Base-by-base conservation (phyloP, 2,329 filamentous ascomycete genomes). In the Verticillium nubilum region DNA sequence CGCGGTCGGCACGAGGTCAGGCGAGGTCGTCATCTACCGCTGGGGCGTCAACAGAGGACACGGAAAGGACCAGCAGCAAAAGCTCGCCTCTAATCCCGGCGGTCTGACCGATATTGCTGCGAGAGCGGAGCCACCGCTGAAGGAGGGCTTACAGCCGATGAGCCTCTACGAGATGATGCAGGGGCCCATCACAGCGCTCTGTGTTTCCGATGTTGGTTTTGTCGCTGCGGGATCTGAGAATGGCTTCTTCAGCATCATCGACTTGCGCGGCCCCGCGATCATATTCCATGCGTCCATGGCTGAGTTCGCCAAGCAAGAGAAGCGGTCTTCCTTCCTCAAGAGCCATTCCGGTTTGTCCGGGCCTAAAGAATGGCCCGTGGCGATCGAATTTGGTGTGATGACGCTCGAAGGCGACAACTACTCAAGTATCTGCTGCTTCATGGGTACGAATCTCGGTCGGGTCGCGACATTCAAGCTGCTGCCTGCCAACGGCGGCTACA, bases 351-450 rank as follows among this genome's bases (percentile, higher is more conserved):
- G 78, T 26, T 72, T 80, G 5, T 72, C 78, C 4, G 70, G 77
- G 1, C 63, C 67, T 3, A 81, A 80, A 54, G 93, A 97, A 68
- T 96, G 87, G 84, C 86, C 91, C 0, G 92, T 91, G 0, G 82
- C 79, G 29, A 86, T 98, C 28, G 91, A 97, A 69, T 99, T 98
- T 75, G 92, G 91, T 58, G 91, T 97, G 54, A 88, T 99, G 86
- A 96, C 90, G 3, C 77, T 97, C 4, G 95, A 98, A 52, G 90
- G 89, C n/a, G 94, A 98, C 69, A 87, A 91, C 64, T 99, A 96
- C 71, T 98, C 95, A 1, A 97, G 92, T 68, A 96, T 99, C 59
- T 86, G 89, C 60, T 90, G 95, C 65, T 96, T 98, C 66, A 90
- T 96, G 2, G 95, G 95, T 23, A 98, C 95, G 0, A 93, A 88